Evolutionary conservation across 768 basidiomycete species (phyloP).

Genomic region (Coprinopsis cinerea): DNA sequence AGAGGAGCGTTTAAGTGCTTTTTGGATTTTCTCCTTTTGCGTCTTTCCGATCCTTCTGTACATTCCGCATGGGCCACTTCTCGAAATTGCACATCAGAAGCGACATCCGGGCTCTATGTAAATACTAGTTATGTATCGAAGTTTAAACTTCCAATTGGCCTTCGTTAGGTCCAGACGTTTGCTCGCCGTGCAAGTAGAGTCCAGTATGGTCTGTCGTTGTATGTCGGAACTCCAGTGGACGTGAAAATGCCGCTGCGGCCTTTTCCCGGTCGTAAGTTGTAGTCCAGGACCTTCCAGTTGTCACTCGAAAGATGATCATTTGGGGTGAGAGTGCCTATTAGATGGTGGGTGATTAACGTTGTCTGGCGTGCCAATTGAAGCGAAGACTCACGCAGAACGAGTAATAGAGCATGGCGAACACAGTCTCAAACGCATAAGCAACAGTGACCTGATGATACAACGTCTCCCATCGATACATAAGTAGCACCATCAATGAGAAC

Average conservation of each 20-base stretch:
- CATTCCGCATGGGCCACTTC: too few relatives aligned
- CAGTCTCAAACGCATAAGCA: background rate
- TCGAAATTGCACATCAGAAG: too few relatives aligned
- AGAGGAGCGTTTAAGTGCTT: too few relatives aligned
- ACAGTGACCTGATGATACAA: background rate
- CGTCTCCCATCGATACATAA: background rate
- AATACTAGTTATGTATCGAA: too few relatives aligned
- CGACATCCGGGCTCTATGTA: too few relatives aligned
- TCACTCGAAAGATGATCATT: constrained; percentile 7
- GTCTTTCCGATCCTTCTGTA: too few relatives aligned
- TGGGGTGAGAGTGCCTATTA: constrained; percentile 6
- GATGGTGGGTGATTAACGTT: background rate
- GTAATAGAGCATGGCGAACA: constrained; percentile 1
- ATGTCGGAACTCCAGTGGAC: background rate
- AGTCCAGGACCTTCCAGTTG: constrained; percentile 3
- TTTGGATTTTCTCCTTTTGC: too few relatives aligned
- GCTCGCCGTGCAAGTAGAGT: too few relatives aligned
- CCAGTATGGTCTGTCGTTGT: too few relatives aligned
- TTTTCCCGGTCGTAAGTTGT: background rate
- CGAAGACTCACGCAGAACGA: constrained; percentile 6
- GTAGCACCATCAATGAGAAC: background rate
- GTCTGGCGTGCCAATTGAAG: background rate
- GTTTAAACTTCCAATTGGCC: too few relatives aligned
- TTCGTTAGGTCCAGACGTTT: too few relatives aligned
- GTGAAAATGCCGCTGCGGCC: background rate